Evolutionary conservation across 805 yeast genomes (phyloP), one percentile per base, ranked within the genome.

Genomic region (Pichia sporocuriosa): DNA sequence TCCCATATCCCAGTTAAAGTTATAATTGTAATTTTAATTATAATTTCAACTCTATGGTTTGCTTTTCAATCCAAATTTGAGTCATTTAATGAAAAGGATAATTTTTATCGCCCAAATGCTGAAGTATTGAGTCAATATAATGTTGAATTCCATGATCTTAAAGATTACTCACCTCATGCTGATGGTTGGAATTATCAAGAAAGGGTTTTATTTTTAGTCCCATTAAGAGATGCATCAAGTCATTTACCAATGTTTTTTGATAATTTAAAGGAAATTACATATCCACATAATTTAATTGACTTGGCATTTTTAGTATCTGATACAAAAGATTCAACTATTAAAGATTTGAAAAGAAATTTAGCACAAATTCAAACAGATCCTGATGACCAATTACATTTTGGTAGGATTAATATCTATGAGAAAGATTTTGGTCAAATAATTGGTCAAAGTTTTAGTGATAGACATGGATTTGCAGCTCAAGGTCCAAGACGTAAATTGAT

Each of bases 391-490:
- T 67, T 73, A 67, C 74, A 80, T 46, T 85, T 84, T 63, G 95
- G 96, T 29, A 77, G 78, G 51, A 84, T 87, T 41, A 95, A 87
- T 59, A 86, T 88, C 39, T 87, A 67, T 59, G 90, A 86, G 61
- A 89, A 86, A 58, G 95, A 90, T 63, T 89, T 89, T 58, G 97
- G 97, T 35, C 96, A 89, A 59, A 75, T 75, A 36, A 82, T 90
- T 47, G 96, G 97, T 44, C 97, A 90, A 66, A 83, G 90, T 22
- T 88, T 90, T 56, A 76, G 84, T 46, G 97, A 88, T 59, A 72
- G 97, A 58, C 97, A 90, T 61, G 96, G 96, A 2, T 89, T 90
- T 61, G 88, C 85, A 10, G 96, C 95, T 1, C 97, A 90, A 63
- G 97, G 96, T 11, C 94, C 94, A 33, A 74, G 97, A 60, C 71